Percentiles rank a stretch among this genome's conserved stretches.
Evolutionary conservation across 371 early-diverging fungal species (phyloP).

Genomic region (Mucor velutinosus): DNA sequence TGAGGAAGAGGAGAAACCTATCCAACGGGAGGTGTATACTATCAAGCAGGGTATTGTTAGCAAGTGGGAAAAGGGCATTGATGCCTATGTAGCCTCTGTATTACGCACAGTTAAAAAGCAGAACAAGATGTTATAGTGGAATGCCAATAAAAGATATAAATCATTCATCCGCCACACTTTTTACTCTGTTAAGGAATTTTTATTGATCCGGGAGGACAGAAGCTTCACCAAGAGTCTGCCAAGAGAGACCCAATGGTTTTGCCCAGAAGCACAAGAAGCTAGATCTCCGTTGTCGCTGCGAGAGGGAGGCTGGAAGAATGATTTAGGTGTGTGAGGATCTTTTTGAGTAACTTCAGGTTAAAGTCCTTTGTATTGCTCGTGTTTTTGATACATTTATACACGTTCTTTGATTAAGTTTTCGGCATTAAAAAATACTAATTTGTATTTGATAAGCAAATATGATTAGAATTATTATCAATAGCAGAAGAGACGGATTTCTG

Average conservation of each 20-base stretch:
- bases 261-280: not conserved
- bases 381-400: not conserved
- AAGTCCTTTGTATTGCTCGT: not conserved
- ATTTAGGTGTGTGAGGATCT: not conserved
- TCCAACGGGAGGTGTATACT: slow-evolving; percentile 31
- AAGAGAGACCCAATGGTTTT: not conserved
- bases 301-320: not conserved
- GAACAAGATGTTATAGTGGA: not conserved
- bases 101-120: slow-evolving; percentile 29
- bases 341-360: not conserved
- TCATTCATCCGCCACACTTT: not conserved
- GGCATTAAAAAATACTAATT: not conserved
- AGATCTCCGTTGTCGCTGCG: not conserved
- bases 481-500: not conserved
- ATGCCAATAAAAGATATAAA: not conserved
- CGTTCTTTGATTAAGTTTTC: not conserved
- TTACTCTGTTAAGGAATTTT: not conserved
- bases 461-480: not conserved
- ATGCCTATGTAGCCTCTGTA: slow-evolving; percentile 43
- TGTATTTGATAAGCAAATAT: not conserved
- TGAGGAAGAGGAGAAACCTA: slow-evolving; percentile 30
- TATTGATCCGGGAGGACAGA: not conserved
- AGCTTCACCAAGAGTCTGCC: not conserved
- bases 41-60: slow-evolving; percentile 39
- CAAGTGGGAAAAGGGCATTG: slow-evolving; percentile 51